Conservation (phyloP, 257 asterid species). For the Ballota nigra region DNA sequence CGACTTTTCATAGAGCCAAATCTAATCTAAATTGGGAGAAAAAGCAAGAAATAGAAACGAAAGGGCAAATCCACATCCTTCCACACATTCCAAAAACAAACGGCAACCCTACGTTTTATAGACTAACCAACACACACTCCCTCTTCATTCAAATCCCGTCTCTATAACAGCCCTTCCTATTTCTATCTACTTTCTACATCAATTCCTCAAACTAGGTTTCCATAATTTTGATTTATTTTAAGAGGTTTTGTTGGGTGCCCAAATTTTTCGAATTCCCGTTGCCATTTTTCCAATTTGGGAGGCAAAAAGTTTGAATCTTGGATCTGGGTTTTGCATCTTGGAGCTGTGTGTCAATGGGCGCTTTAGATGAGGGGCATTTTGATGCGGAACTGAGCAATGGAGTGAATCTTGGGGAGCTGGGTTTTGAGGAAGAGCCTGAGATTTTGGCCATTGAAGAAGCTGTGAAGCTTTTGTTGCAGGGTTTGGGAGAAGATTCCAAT, state of each 20-base stretch:
- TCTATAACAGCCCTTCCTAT: slow-evolving; percentile 26
- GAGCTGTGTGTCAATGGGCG: slow-evolving; percentile 62
- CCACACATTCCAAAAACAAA: slow-evolving; percentile 45
- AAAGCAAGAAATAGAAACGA: not conserved
- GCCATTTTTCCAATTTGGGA: slow-evolving; percentile 26
- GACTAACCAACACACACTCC: slow-evolving; percentile 21
- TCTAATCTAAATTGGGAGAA: not conserved
- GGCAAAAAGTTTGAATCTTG: slow-evolving; percentile 38
- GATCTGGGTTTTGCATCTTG: slow-evolving; percentile 16
- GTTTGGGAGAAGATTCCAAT: slow-evolving; percentile 81
- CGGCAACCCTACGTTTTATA: slow-evolving; percentile 42
- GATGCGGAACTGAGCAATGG: slow-evolving; percentile 54
- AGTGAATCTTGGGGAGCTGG: slow-evolving; percentile 53
- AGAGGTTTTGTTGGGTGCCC: slow-evolving; percentile 11
- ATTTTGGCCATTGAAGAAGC: slow-evolving; percentile 67
- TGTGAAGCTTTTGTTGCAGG: slow-evolving; percentile 74
- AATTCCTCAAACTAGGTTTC: not conserved
- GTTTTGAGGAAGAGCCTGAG: slow-evolving; percentile 50
- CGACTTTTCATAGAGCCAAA: not conserved
- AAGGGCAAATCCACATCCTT: not conserved
- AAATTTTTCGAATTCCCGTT: not conserved
- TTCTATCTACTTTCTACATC: not conserved
- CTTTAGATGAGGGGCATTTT: slow-evolving; percentile 70
- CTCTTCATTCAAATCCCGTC: not conserved
- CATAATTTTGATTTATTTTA: slow-evolving; percentile 3